A percentile compares a stretch with the other conserved stretches of the same genome.
Evolutionary conservation across 805 yeast genomes (phyloP).

Genomic region (Candida sanyiensis): DNA sequence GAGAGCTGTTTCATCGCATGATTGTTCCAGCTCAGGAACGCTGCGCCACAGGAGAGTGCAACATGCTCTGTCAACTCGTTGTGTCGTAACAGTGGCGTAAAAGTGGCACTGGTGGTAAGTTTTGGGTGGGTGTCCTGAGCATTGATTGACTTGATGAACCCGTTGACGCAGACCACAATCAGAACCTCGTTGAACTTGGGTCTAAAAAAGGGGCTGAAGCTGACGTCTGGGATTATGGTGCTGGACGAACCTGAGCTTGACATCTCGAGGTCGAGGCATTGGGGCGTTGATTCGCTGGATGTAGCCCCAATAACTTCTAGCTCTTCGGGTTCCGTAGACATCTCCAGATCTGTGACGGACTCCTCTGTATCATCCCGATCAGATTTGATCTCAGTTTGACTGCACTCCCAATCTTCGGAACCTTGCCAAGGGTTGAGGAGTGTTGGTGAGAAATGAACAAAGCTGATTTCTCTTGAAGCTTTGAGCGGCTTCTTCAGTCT

Average conservation of each 20-base stretch:
- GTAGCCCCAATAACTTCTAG: background rate
- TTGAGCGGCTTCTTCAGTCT: too few species aligned
- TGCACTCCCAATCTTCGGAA: background rate
- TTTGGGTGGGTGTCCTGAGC: constrained; percentile 38
- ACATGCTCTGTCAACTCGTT: constrained; percentile 30
- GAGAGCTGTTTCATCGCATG: constrained; percentile 23
- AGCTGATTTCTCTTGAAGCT: background rate
- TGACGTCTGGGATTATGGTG: too few species aligned
- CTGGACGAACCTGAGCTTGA: too few species aligned
- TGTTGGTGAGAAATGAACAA: background rate
- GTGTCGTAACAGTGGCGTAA: constrained; percentile 30
- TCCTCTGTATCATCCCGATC: too few species aligned
- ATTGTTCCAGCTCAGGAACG: constrained; percentile 31
- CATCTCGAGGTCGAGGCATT: constrained; percentile 1
- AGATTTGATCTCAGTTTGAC: background rate
- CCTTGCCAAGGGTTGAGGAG: background rate
- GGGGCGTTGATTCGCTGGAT: constrained; percentile 2
- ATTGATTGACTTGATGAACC: constrained; percentile 36
- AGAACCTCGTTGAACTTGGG: constrained; percentile 11
- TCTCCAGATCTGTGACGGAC: too few species aligned
- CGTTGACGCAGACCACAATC: constrained; percentile 31
- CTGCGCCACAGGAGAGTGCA: constrained; percentile 38
- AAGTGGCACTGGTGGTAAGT: constrained; percentile 36
- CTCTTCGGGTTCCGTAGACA: too few species aligned
- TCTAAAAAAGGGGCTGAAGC: too few species aligned